A percentile compares a stretch with the other conserved stretches of the same genome.
Evolutionary conservation across 805 yeast genomes (phyloP).

Genomic region (Starmerella bacillaris): DNA sequence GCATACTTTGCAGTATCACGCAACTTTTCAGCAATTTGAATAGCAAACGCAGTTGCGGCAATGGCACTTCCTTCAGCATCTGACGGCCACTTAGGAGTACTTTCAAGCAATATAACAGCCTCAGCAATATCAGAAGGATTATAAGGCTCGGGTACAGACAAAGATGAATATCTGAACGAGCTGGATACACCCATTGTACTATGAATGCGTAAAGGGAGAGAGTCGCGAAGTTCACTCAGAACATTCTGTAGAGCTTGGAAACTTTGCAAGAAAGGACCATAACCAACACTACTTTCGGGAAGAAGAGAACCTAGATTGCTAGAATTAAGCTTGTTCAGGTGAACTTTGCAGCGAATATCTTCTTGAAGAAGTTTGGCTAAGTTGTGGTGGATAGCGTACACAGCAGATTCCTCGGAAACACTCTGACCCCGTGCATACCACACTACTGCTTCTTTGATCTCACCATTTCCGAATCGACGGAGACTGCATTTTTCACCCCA

Average conservation of each 20-base stretch:
- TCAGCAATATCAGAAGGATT: constrained; percentile 37
- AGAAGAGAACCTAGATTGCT: not conserved
- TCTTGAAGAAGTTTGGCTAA: constrained; percentile 23
- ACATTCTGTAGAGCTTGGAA: constrained; percentile 35
- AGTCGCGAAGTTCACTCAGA: constrained; percentile 28
- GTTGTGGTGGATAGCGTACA: constrained; percentile 47
- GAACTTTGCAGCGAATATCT: not conserved
- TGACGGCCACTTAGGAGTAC: constrained; percentile 90
- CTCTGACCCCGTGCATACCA: constrained; percentile 44
- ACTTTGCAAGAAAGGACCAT: constrained; percentile 23
- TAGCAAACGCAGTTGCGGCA: constrained; percentile 74
- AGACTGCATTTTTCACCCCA: constrained; percentile 82
- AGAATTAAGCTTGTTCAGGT: not conserved
- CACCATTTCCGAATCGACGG: constrained; percentile 84
- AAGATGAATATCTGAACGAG: constrained; percentile 55
- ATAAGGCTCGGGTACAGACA: constrained; percentile 46
- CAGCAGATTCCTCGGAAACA: constrained; percentile 44
- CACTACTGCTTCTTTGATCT: constrained; percentile 75
- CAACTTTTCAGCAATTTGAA: constrained; percentile 41
- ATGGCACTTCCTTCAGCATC: constrained; percentile 70
- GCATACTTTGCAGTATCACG: constrained; percentile 32
- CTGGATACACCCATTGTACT: constrained; percentile 59
- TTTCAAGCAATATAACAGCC: constrained; percentile 69
- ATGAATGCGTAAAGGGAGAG: constrained; percentile 54
- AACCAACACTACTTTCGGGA: constrained; percentile 5